Conservation (phyloP, 2,329 filamentous ascomycete species). For the Dothideomycetes sp. region DNA sequence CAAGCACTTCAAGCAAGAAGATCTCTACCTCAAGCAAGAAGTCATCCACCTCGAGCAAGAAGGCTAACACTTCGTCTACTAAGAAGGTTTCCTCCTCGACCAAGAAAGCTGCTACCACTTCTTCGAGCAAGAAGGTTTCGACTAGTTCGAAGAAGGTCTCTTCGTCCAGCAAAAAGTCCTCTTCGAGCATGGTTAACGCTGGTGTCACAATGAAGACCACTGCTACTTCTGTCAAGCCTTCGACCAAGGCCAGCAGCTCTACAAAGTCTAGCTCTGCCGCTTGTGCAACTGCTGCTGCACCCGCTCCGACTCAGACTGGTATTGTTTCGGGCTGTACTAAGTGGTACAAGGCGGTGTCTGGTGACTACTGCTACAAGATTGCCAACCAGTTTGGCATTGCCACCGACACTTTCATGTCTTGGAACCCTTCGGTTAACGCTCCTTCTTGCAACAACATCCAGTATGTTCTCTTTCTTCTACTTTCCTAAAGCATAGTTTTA, state of each 20-base stretch:
- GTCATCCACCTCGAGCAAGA: slow-evolving; percentile 1
- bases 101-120: not conserved
- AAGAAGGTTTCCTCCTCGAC: slow-evolving; percentile 1
- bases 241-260: slow-evolving; percentile 4
- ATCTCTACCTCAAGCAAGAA: slow-evolving; percentile 7
- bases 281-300: slow-evolving; percentile 15
- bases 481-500: no score
- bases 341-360: slow-evolving; percentile 20
- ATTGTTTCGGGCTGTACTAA: slow-evolving; percentile 20
- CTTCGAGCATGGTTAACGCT: not conserved
- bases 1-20: slow-evolving; percentile 10
- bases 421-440: slow-evolving; percentile 21
- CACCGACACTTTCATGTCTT: slow-evolving; percentile 19
- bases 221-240: not conserved
- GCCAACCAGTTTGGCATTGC: slow-evolving; percentile 17
- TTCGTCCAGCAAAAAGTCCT: not conserved
- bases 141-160: not conserved
- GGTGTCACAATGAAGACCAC: not conserved
- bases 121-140: not conserved
- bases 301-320: slow-evolving; percentile 19
- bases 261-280: slow-evolving; percentile 8
- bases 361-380: slow-evolving; percentile 20
- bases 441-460: slow-evolving; percentile 18
- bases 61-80: not conserved
- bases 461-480: not conserved